Evolutionary conservation across 768 basidiomycete species (phyloP), one percentile per base, ranked within the genome.

Genomic region (Piloderma croceum): DNA sequence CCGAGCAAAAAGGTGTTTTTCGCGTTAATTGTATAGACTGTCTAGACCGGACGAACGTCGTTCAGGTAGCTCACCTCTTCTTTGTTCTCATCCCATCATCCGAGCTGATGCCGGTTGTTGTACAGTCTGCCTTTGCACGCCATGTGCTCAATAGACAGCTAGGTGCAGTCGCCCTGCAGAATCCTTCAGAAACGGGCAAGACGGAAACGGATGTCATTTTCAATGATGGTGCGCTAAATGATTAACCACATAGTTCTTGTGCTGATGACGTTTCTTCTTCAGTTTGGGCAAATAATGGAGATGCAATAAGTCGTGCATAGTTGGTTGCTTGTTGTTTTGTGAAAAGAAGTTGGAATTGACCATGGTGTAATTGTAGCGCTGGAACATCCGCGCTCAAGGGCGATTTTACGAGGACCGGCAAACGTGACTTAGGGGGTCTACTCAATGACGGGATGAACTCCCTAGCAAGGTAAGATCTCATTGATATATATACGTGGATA

Each of bases 231-330:
- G 60, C 49, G 58, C 39, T 19, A 25, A 17, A 15, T 37, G 24
- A 10, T 25, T 3, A 6, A 19, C 12, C 13, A n/a, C 10, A 27
- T 41, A 11, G n/a, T 17, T 18, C 12, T 22, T 41, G 15, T 6
- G 10, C 13, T 24, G 13, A 36, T 12, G 32, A 25, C 7, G 35
- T 36, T 39, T n/a, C 13, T 19, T 44, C 27, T 33, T 18, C 44
- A 88, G 88, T 90, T 13, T 99, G 96, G 96, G 96, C 96, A 2
- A 96, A 98, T 56, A 98, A 98, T 50, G 96, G 96, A 0, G 96
- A 99, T 57, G 85, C 90, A 5, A 88, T 96, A 43, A 92, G 88
- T 58, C 74, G 85, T 40, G 83, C 84, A 40, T 90, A 89, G 86
- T 88, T 56, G 56, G 82, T 70, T 2, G n/a, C n/a, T n/a, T n/a